Evolutionary conservation across 495 filamentous ascomycete genomes (phyloP).

Genomic region (Thermothielavioides terrestris): DNA sequence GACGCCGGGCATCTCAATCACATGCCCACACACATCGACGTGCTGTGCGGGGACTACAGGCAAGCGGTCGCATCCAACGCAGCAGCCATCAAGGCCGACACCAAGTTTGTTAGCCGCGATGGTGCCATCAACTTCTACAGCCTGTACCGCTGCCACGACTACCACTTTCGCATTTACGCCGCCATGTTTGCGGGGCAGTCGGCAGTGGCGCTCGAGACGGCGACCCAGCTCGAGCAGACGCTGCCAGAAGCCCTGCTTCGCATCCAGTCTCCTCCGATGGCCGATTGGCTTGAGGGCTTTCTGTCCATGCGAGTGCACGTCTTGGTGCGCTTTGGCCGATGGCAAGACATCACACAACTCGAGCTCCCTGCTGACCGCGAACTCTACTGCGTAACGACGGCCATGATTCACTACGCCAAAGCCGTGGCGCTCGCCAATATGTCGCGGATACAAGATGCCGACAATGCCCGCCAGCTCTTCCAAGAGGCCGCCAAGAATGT

Average conservation of each 20-base stretch:
- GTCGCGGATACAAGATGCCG: slow-evolving; percentile 39
- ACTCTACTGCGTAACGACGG: slow-evolving; percentile 55
- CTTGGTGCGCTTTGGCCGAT: slow-evolving; percentile 56
- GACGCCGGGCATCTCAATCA: slow-evolving; percentile 64
- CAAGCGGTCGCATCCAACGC: slow-evolving; percentile 52
- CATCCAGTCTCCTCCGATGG: slow-evolving; percentile 57
- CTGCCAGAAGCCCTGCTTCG: slow-evolving; percentile 53
- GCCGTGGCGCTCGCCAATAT: slow-evolving; percentile 54
- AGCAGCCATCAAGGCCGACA: slow-evolving; percentile 54
- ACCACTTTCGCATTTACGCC: slow-evolving; percentile 61
- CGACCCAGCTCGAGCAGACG: slow-evolving; percentile 40
- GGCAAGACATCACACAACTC: slow-evolving; percentile 49
- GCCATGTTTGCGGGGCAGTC: slow-evolving; percentile 61
- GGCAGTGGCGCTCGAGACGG: slow-evolving; percentile 47
- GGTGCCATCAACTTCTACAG: slow-evolving; percentile 56
- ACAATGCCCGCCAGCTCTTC: slow-evolving; percentile 39
- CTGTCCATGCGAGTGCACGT: slow-evolving; percentile 54
- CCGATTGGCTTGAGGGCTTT: slow-evolving; percentile 63
- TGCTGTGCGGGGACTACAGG: slow-evolving; percentile 58
- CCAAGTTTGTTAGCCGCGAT: slow-evolving; percentile 45
- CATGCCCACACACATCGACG: slow-evolving; percentile 63
- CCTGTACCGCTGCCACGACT: slow-evolving; percentile 57
- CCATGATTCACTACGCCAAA: slow-evolving; percentile 57
- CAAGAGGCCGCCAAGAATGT: slow-evolving; percentile 37
- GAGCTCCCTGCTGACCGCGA: slow-evolving; percentile 39